phyloP scores from a whole-genome alignment of 163 green algal species.

The Trebouxiophyceae sp. region DNA sequence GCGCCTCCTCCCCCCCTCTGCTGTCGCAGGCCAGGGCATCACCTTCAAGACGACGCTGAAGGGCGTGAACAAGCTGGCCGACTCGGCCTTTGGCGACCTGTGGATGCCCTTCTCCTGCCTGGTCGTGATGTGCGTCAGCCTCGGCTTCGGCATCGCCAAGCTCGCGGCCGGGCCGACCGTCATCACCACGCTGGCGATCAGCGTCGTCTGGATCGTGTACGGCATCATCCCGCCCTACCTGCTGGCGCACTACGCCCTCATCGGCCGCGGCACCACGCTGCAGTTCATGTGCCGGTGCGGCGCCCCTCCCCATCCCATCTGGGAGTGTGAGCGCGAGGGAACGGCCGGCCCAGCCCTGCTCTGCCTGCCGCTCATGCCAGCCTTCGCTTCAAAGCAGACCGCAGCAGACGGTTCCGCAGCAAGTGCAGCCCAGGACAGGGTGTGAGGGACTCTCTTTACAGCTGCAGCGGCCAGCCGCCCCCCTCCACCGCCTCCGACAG shows the following conservation, averaged over 20 bases:
- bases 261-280: constrained; percentile 25
- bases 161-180: constrained; percentile 15
- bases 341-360: no score
- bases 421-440: no score
- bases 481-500: no score
- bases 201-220: constrained; percentile 42
- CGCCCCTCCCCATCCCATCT: no score
- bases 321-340: no score
- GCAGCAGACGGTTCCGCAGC: neutral
- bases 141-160: constrained; percentile 37
- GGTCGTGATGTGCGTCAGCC: constrained; percentile 19
- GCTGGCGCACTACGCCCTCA: constrained; percentile 22
- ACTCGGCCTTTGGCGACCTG: constrained; percentile 34
- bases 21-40: constrained; percentile 16
- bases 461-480: no score
- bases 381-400: neutral
- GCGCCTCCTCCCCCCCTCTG: neutral
- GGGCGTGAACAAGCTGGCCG: constrained; percentile 23
- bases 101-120: constrained; percentile 39
- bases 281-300: constrained; percentile 18
- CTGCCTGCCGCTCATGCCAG: no score
- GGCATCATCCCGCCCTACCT: constrained; percentile 38
- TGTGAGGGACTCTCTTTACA: no score
- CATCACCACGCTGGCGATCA: constrained; percentile 45
- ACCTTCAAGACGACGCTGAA: constrained; percentile 46